A percentile compares a stretch with the other conserved stretches of the same genome.
Conservation (phyloP, 2,329 filamentous ascomycete species). For the Botrytis porri region DNA sequence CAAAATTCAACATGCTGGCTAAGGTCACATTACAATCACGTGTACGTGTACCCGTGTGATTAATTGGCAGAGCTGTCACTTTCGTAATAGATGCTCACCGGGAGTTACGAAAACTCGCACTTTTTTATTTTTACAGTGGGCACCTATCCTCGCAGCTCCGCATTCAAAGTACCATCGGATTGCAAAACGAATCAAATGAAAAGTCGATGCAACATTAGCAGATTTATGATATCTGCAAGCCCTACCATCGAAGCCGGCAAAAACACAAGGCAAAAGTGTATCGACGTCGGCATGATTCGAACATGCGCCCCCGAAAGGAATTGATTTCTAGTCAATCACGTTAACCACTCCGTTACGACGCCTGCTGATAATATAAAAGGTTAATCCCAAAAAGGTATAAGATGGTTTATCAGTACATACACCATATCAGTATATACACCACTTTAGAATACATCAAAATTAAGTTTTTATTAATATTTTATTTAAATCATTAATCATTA, state of each 20-base stretch:
- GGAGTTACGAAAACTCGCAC: not conserved
- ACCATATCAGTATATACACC: too few relatives aligned
- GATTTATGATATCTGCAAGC: too few relatives aligned
- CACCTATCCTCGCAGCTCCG: not conserved
- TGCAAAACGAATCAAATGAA: not conserved
- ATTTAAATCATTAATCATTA: too few relatives aligned
- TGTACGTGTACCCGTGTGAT: not conserved
- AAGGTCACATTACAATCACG: not conserved
- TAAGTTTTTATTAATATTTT: too few relatives aligned
- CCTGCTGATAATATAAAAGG: not conserved
- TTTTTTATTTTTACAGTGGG: not conserved
- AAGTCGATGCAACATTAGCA: not conserved
- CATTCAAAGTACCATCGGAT: not conserved
- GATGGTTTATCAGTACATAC: too few relatives aligned
- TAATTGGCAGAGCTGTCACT: not conserved
- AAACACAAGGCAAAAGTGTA: not conserved
- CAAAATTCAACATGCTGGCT: not conserved
- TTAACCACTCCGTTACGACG: slow-evolving; percentile 18
- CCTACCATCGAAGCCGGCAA: not conserved
- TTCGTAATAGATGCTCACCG: not conserved
- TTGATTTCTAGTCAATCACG: slow-evolving; percentile 19
- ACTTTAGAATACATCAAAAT: too few relatives aligned
- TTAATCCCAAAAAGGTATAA: too few relatives aligned
- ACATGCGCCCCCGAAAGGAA: slow-evolving; percentile 18
- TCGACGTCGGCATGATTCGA: slow-evolving; percentile 17